Base-by-base conservation (phyloP, 768 basidiomycete species). In the Pluteus cervinus region DNA sequence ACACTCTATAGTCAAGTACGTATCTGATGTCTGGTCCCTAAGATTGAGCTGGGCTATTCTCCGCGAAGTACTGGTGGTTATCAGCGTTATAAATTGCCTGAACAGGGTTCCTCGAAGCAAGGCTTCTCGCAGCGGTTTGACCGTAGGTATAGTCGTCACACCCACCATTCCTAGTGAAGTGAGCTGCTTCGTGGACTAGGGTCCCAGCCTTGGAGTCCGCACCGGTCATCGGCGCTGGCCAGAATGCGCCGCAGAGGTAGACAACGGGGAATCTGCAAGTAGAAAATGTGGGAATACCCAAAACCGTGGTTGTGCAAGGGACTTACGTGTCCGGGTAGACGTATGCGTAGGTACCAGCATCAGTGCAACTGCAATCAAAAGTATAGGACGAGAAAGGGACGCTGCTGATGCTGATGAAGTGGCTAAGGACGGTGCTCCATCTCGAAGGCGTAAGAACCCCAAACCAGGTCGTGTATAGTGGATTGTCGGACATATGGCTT, bases 381-480 rank as follows among this genome's bases (percentile, higher is more conserved):
- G 43, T 56, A 49, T 51, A 63, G 7, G 48, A 37, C 1, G 55
- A 50, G 49, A 59, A 61, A 21, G 30, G 36, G 51, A 58, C 57
- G 42, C 53, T 28, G 47, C 42, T 57, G 45, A 74, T 59, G 21
- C 52, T 51, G n/a, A 41, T 39, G 60, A 49, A 73, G 49, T 73
- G 70, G 35, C 55, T 52, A 6, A 31, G 30, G 32, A 69, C 59
- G 11, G 60, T 69, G 39, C 33, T 48, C 50, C 66, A 59, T 32
- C 60, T 61, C 9, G 58, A 23, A 26, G 50, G 35, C n/a, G 56
- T 61, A 54, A 63, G 69, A 16, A 65, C 49, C 18, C 72, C 72
- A 51, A 74, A 74, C 71, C 72, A 75, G 23, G 69, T 71, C 14
- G 53, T 63, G 44, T 60, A 73, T 37, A 69, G 65, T 5, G 64